phyloP scores from a whole-genome alignment of 805 yeast genomes.

The Pichia phayaonensis region DNA sequence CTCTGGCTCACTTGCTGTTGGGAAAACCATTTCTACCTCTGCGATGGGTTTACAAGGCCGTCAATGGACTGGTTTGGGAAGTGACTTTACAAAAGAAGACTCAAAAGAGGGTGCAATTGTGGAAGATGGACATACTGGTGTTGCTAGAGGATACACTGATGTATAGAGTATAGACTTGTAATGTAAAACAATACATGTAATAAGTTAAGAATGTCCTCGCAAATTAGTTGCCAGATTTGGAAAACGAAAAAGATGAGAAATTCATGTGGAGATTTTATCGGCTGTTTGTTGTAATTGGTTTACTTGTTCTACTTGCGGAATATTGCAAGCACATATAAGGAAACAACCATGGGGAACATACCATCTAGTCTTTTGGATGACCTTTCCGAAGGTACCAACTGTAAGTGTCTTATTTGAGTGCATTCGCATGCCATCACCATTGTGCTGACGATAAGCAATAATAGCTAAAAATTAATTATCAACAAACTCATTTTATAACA shows the following conservation, averaged over 20 bases:
- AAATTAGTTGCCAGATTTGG: not conserved
- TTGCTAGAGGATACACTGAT: constrained; percentile 77
- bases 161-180: not conserved
- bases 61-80: constrained; percentile 85
- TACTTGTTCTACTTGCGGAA: not conserved
- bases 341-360: constrained; percentile 27
- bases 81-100: constrained; percentile 49
- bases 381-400: constrained; percentile 74
- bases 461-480: not conserved
- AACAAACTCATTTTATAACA: not conserved
- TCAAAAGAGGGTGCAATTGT: constrained; percentile 62
- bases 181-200: not conserved
- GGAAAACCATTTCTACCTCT: constrained; percentile 81
- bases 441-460: not conserved
- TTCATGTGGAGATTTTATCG: not conserved
- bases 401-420: constrained; percentile 31
- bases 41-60: constrained; percentile 67
- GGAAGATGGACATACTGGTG: constrained; percentile 79
- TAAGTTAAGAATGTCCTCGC: no score
- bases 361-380: constrained; percentile 46
- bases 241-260: not conserved
- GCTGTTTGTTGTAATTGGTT: not conserved
- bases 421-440: not conserved
- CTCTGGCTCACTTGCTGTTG: constrained; percentile 53
- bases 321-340: not conserved